These are phyloP conservation scores for Juglanconis sp. DNA, from an alignment of 2,329 filamentous ascomycete genomes.

Conservation along the genomic window DNA sequence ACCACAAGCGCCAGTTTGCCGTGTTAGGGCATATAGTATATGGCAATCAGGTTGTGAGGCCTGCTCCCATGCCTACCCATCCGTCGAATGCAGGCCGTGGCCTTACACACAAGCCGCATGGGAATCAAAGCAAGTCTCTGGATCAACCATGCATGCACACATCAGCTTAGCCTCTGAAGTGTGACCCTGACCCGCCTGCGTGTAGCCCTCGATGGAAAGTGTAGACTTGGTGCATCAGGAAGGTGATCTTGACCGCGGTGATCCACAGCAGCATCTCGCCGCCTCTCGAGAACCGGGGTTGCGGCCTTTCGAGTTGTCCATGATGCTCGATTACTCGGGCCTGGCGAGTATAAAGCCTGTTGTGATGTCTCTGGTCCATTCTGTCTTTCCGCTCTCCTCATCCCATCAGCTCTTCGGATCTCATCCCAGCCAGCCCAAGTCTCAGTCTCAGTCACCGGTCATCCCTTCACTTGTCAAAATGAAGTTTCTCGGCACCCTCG, in stretches of 20 bases:
- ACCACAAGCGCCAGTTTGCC: no score
- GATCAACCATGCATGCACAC: not conserved
- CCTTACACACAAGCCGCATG: not conserved
- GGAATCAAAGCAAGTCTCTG: not conserved
- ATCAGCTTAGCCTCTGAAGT: not conserved
- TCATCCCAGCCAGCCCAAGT: not conserved
- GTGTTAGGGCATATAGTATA: no score
- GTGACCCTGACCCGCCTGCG: not conserved
- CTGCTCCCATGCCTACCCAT: no score
- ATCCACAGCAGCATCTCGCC: not conserved
- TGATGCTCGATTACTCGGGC: not conserved
- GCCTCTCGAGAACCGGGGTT: not conserved
- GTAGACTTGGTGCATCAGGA: not conserved
- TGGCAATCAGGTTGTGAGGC: no score
- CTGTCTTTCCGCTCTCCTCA: not conserved
- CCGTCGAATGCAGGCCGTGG: no score
- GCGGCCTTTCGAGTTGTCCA: not conserved
- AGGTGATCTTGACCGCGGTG: not conserved
- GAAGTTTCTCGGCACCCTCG: slow-evolving; percentile 40
- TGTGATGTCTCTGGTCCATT: not conserved
- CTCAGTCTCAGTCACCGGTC: not conserved
- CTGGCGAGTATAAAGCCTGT: not conserved
- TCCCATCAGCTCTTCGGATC: not conserved
- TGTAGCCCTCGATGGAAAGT: not conserved
- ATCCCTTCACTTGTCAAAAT: slow-evolving; percentile 29